Conservation (phyloP, 192 early-diverging fungal species). For the Chytriomyces confervae region DNA sequence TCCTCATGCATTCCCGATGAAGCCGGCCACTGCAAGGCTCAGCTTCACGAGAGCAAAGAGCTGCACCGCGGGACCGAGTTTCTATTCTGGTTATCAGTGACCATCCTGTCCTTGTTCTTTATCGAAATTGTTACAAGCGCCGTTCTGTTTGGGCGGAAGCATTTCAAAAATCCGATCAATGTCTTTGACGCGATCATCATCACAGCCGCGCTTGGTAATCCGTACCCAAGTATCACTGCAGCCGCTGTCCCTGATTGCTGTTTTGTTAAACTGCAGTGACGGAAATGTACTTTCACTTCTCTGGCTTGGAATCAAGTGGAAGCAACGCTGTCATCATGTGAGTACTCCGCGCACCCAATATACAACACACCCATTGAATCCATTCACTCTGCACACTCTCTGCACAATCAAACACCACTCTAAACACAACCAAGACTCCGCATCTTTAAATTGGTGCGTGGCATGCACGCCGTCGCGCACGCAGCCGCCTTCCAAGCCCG, state of each 20-base stretch:
- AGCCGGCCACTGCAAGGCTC: background rate
- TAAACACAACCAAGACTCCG: no score
- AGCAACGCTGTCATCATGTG: background rate
- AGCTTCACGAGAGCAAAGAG: background rate
- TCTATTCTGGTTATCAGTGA: background rate
- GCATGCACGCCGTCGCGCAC: no score
- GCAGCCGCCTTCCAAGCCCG: no score
- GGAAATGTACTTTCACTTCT: constrained; percentile 5
- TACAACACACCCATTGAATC: background rate
- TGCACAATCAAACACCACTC: no score
- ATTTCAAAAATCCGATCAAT: background rate
- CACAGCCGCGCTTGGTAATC: background rate
- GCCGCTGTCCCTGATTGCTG: background rate
- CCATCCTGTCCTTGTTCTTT: background rate
- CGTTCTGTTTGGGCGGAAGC: background rate
- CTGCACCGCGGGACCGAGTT: background rate
- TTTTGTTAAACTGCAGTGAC: background rate
- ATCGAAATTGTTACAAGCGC: background rate
- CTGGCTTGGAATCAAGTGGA: background rate
- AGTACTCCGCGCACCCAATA: background rate
- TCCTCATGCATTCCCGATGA: background rate
- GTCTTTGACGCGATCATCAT: background rate
- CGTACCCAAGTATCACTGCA: background rate
- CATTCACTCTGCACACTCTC: background rate
- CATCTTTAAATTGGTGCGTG: no score